Base-by-base conservation (phyloP, 1,139 yeast species). In the Scheffersomyces illinoinensis region DNA sequence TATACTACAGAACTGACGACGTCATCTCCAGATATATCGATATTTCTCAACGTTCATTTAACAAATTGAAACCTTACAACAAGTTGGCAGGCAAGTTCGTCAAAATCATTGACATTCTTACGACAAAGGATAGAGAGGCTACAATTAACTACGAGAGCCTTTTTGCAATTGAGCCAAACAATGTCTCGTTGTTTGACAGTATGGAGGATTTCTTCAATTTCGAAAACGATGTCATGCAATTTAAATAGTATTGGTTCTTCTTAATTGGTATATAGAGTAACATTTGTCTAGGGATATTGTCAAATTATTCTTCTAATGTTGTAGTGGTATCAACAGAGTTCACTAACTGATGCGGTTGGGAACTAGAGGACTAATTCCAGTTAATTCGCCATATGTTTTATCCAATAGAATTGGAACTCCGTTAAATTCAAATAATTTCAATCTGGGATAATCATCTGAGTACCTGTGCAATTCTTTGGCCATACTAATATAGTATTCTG, bases 1-100 rank as follows among this genome's bases (percentile, higher is more conserved):
- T 68, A 10, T 85, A 88, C 89, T 33, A 33, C 43, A 33, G 43
- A 33, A 73, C 79, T 64, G 69, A 71, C 12, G 85, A 83, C 66
- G 43, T 14, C 43, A 33, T 33, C 17, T 33, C 43, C 43, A 17
- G 43, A 14, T 33, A 33, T 14, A 80, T 85, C 47, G 76, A 77
- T 14, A 71, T 72, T 19, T 81, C 87, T 2, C 83, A 81, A 61
- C 67, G 70, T n/a, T 74, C 79, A 3, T 68, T 85, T 57, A 61
- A 66, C 2, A 70, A 72, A 8, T 70, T 85, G 57, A 71, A 82
- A 14, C 72, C 74, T 56, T 81, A 66, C 54, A 85, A 85, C 66
- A 75, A 82, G 50, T 72, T 85, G 24, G 87, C 88, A 6, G 72
- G 76, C 24, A 82, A 83, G 63, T 82, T 85, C 63, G 76, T 79